These are phyloP conservation scores for Euphrasia confusa DNA, from an alignment of 257 asterid genomes.

Conservation along the genomic window DNA sequence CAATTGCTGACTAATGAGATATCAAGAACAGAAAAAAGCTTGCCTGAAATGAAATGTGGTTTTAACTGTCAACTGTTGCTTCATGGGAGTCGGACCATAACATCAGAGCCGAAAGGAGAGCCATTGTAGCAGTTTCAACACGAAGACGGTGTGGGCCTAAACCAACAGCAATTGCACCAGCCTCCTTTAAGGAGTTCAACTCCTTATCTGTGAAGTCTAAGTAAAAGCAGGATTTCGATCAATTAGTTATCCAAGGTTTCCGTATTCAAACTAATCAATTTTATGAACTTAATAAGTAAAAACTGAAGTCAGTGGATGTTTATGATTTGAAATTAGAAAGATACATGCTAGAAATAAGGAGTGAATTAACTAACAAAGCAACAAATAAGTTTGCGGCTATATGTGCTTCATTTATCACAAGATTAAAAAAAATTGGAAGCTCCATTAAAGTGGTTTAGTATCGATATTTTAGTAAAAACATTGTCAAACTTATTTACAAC, in stretches of 20 bases:
- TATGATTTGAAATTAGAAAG: not conserved
- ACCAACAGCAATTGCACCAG: constrained; percentile 73
- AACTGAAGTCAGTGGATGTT: not conserved
- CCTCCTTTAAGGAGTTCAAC: constrained; percentile 52
- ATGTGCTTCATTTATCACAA: not conserved
- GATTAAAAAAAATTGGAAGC: constrained; percentile 6
- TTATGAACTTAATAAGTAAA: not conserved
- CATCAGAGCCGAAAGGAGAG: constrained; percentile 75
- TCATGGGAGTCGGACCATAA: constrained; percentile 69
- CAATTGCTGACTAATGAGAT: not conserved
- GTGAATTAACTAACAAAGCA: not conserved
- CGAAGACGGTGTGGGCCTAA: constrained; percentile 92
- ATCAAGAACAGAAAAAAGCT: constrained; percentile 23
- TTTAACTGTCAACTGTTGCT: constrained; percentile 22
- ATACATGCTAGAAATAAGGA: not conserved
- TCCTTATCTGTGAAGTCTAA: constrained; percentile 78
- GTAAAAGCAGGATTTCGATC: constrained; percentile 2
- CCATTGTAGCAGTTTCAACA: constrained; percentile 89
- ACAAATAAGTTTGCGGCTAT: not conserved
- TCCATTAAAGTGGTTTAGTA: constrained; percentile 1
- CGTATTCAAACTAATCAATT: not conserved
- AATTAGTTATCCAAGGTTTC: not conserved
- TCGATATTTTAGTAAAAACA: not conserved
- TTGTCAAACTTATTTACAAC: constrained; percentile 2
- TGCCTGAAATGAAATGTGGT: constrained; percentile 34